Percentiles rank a stretch among this genome's conserved stretches.
Evolutionary conservation across 441 rosid genomes (phyloP).

Genomic region (Erodium texanum): DNA sequence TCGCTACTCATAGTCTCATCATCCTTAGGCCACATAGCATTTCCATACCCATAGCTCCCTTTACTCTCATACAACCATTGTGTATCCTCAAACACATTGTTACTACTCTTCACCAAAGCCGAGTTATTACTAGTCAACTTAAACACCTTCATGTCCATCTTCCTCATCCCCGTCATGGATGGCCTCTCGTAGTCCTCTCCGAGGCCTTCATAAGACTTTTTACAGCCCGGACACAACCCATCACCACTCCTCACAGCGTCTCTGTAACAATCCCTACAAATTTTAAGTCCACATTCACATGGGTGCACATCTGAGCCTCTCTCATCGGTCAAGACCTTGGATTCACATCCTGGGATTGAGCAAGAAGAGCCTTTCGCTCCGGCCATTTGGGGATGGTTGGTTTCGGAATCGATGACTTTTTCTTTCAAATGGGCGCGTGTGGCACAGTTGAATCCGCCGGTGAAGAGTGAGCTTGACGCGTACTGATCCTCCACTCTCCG

Average conservation of each 20-base stretch:
- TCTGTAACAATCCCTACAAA: constrained; percentile 37
- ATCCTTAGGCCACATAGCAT: constrained; percentile 35
- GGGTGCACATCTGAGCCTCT: constrained; percentile 33
- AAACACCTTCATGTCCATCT: constrained; percentile 21
- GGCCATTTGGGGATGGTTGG: constrained; percentile 24
- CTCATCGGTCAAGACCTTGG: constrained; percentile 25
- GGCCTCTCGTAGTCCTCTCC: constrained; percentile 11
- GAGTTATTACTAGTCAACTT: constrained; percentile 24
- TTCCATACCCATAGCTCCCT: constrained; percentile 42
- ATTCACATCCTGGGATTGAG: constrained; percentile 32
- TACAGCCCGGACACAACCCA: constrained; percentile 44
- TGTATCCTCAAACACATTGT: constrained; percentile 34
- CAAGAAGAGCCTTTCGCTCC: constrained; percentile 30
- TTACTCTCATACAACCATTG: constrained; percentile 30
- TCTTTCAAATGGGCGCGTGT: constrained; percentile 33
- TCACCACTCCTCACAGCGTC: constrained; percentile 26
- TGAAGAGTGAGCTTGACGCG: constrained; percentile 34
- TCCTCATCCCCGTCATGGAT: neutral
- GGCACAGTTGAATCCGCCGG: constrained; percentile 28
- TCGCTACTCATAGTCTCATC: constrained; percentile 8
- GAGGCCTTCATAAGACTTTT: constrained; percentile 27
- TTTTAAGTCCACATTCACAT: constrained; percentile 43
- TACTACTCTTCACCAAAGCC: constrained; percentile 17
- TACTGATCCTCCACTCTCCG: constrained; percentile 21
- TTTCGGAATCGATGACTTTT: constrained; percentile 23